phyloP scores from a whole-genome alignment of 2,329 filamentous ascomycete species.

The Cordyceps fumosorosea region DNA sequence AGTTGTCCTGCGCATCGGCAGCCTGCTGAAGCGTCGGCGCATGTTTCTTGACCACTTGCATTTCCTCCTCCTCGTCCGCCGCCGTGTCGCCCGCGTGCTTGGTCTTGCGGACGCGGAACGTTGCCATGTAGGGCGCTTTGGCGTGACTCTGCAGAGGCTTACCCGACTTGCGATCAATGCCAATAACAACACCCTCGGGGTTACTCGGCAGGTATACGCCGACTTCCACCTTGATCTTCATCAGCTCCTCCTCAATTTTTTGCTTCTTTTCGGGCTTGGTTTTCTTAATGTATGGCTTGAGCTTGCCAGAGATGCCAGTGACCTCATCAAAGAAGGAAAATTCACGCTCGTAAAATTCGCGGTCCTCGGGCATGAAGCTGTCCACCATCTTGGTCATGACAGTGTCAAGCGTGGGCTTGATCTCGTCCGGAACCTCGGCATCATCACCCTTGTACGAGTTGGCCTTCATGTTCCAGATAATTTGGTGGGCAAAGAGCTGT shows the following conservation, averaged over 20 bases:
- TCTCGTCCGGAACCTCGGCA: constrained; percentile 76
- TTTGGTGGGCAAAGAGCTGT: constrained; percentile 97
- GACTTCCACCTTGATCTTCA: constrained; percentile 94
- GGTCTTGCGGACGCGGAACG: constrained; percentile 89
- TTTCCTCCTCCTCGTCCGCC: constrained; percentile 37
- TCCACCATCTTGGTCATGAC: constrained; percentile 80
- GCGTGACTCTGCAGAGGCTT: constrained; percentile 97
- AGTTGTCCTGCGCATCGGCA: constrained; percentile 38
- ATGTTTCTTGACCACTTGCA: constrained; percentile 6
- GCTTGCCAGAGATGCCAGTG: constrained; percentile 88
- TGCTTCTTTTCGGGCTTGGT: constrained; percentile 96
- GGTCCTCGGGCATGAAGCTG: constrained; percentile 74
- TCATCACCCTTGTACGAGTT: constrained; percentile 98
- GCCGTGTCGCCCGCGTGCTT: constrained; percentile 45
- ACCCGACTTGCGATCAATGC: constrained; percentile 95
- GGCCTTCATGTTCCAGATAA: constrained; percentile 99
- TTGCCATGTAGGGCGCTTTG: constrained; percentile 98
- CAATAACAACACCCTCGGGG: constrained; percentile 92
- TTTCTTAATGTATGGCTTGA: constrained; percentile 86
- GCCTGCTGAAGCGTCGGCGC: constrained; percentile 3
- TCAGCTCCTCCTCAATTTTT: constrained; percentile 97
- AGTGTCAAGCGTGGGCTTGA: constrained; percentile 88
- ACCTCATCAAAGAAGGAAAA: constrained; percentile 98
- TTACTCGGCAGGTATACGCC: constrained; percentile 97
- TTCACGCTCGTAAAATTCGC: constrained; percentile 84